phyloP scores from a whole-genome alignment of 225 moss, liverwort and hornwort genomes.

The Rhytidiadelphus loreus region DNA sequence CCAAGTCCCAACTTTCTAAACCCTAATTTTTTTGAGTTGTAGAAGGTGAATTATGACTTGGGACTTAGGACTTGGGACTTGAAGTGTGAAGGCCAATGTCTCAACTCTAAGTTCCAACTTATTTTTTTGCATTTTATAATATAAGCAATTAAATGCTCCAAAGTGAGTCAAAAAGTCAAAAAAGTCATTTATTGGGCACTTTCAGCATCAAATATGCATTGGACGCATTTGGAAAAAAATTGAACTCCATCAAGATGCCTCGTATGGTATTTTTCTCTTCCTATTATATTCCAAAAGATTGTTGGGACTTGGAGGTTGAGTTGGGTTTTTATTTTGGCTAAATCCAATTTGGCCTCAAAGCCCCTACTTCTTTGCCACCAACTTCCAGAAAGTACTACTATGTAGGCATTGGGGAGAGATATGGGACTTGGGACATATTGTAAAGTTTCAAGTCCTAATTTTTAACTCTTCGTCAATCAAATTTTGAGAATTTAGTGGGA shows the following conservation, averaged over 20 bases:
- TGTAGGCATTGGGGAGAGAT: neutral
- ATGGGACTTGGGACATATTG: accelerated
- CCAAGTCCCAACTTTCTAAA: too few relatives aligned
- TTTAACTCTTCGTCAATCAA: accelerated
- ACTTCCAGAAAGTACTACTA: accelerated
- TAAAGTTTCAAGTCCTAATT: neutral
- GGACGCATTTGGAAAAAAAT: too few relatives aligned
- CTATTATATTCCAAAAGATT: neutral
- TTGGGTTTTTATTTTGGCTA: neutral
- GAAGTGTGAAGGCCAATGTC: too few relatives aligned
- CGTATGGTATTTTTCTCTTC: neutral
- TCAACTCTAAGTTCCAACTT: too few relatives aligned
- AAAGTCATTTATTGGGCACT: too few relatives aligned
- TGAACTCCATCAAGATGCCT: accelerated
- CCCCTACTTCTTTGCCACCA: too few relatives aligned
- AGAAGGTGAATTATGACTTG: too few relatives aligned
- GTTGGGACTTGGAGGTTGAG: accelerated
- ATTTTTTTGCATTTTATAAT: too few relatives aligned
- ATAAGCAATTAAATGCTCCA: too few relatives aligned
- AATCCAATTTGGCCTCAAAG: neutral
- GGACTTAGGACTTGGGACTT: too few relatives aligned
- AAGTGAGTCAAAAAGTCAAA: too few relatives aligned
- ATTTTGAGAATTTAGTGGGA: accelerated
- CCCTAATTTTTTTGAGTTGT: accelerated
- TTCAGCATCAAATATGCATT: too few relatives aligned